phyloP scores from a whole-genome alignment of 1,284 basidiomycete genomes.

The Ustilago sp. region DNA sequence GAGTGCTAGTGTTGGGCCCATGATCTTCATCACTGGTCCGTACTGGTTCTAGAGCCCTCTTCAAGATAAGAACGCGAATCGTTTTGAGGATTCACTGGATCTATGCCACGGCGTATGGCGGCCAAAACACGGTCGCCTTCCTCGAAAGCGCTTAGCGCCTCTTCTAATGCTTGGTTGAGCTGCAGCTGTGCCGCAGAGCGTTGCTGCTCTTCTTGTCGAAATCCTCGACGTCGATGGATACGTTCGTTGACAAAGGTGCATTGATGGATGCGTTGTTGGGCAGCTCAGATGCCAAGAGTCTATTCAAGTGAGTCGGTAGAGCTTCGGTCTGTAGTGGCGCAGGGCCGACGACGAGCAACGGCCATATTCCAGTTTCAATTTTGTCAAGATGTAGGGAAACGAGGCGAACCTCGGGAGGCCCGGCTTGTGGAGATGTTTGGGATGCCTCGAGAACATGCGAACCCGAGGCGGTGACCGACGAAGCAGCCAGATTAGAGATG shows the following conservation, averaged over 20 bases:
- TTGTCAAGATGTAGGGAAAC: constrained; percentile 55
- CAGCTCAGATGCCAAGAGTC: constrained; percentile 26
- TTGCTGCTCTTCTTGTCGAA: constrained; percentile 24
- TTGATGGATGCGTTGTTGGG: constrained; percentile 20
- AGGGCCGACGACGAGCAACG: constrained; percentile 47
- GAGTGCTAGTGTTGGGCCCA: constrained; percentile 43
- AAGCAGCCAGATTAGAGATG: constrained; percentile 17
- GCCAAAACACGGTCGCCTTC: constrained; percentile 37
- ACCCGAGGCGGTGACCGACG: neutral
- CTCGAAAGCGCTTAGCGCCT: constrained; percentile 40
- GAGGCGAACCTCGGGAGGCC: constrained; percentile 44
- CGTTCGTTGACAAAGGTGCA: constrained; percentile 25
- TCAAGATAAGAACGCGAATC: neutral
- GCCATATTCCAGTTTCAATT: constrained; percentile 55
- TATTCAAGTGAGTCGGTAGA: constrained; percentile 17
- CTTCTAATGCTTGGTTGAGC: constrained; percentile 47
- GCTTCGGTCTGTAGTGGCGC: constrained; percentile 34
- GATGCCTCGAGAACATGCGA: neutral
- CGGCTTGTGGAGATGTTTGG: constrained; percentile 3
- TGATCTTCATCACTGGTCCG: constrained; percentile 47
- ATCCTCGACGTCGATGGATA: constrained; percentile 13
- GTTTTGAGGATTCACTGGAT: neutral
- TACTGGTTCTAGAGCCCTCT: constrained; percentile 13
- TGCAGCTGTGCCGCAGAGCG: constrained; percentile 37
- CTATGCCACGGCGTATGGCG: constrained; percentile 24